A percentile compares a stretch with the other conserved stretches of the same genome.
These are phyloP conservation scores for Kluyveromyces dobzhanskii DNA, from an alignment of 805 yeast species.

Conservation along the genomic window DNA sequence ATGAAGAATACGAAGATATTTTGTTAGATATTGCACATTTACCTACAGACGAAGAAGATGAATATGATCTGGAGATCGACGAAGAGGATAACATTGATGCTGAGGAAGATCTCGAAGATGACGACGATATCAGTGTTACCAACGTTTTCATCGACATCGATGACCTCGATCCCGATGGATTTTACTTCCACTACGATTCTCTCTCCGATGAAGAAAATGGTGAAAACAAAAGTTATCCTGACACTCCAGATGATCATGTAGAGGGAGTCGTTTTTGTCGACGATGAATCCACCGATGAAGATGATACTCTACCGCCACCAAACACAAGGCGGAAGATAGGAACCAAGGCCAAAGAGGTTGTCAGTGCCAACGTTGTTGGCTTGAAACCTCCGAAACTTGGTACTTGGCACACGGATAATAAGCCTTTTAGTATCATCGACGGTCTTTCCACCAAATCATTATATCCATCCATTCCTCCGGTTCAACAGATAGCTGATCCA, in stretches of 20 bases:
- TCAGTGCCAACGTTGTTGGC: constrained; percentile 79
- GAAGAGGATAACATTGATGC: constrained; percentile 20
- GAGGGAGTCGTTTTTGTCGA: constrained; percentile 38
- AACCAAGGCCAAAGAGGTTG: constrained; percentile 80
- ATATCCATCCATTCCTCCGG: constrained; percentile 38
- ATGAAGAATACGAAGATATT: constrained; percentile 29
- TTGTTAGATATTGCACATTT: constrained; percentile 27
- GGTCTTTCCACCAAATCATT: constrained; percentile 86
- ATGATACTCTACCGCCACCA: constrained; percentile 68
- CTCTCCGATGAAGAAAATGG: constrained; percentile 21
- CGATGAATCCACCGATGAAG: constrained; percentile 94
- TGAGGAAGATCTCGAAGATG: constrained; percentile 19
- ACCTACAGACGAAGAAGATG: constrained; percentile 28
- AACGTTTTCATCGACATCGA: constrained; percentile 33
- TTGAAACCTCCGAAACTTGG: constrained; percentile 89
- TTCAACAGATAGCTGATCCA: constrained; percentile 21
- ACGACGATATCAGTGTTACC: constrained; percentile 33
- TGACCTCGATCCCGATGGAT: constrained; percentile 31
- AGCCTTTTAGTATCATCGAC: constrained; percentile 91
- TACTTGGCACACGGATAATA: constrained; percentile 77
- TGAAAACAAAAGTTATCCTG: constrained; percentile 8
- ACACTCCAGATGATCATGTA: constrained; percentile 18
- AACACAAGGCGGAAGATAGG: constrained; percentile 51
- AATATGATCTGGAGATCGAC: constrained; percentile 18
- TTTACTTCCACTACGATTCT: constrained; percentile 33